phyloP scores from a whole-genome alignment of 2,329 filamentous ascomycete species.

The Lecanicillium sp. region DNA sequence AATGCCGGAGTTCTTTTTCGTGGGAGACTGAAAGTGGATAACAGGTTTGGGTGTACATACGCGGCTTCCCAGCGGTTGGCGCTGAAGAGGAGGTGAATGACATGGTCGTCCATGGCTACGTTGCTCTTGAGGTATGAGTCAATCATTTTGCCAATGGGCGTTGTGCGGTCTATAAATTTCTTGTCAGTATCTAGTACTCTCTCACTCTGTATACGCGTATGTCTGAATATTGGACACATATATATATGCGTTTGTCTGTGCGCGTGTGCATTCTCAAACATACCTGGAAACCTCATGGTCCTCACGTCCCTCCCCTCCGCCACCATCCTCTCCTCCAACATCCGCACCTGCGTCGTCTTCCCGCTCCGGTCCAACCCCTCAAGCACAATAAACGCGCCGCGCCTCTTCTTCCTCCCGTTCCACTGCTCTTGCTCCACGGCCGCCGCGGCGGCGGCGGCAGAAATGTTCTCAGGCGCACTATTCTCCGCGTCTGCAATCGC shows the following conservation, averaged over 20 bases:
- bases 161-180: constrained; percentile 74
- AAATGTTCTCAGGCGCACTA: too few relatives aligned
- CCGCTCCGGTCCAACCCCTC: constrained; percentile 87
- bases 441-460: neutral
- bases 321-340: constrained; percentile 52
- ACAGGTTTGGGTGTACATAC: constrained; percentile 31
- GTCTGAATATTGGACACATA: too few relatives aligned
- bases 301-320: constrained; percentile 43
- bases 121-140: constrained; percentile 71
- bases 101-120: constrained; percentile 74
- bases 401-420: constrained; percentile 21
- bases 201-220: constrained; percentile 13
- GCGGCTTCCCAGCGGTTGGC: constrained; percentile 82
- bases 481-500: too few relatives aligned
- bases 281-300: constrained; percentile 54
- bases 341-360: constrained; percentile 83
- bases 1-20: too few relatives aligned
- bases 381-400: constrained; percentile 74
- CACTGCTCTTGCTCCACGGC: neutral
- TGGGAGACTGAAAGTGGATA: neutral
- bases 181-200: too few relatives aligned
- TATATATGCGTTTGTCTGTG: too few relatives aligned
- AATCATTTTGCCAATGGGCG: constrained; percentile 82
- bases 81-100: constrained; percentile 83
- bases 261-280: too few relatives aligned